Evolutionary conservation across 1,139 yeast genomes (phyloP), one percentile per base, ranked within the genome.

Genomic region (Lodderomyces elongisporus): DNA sequence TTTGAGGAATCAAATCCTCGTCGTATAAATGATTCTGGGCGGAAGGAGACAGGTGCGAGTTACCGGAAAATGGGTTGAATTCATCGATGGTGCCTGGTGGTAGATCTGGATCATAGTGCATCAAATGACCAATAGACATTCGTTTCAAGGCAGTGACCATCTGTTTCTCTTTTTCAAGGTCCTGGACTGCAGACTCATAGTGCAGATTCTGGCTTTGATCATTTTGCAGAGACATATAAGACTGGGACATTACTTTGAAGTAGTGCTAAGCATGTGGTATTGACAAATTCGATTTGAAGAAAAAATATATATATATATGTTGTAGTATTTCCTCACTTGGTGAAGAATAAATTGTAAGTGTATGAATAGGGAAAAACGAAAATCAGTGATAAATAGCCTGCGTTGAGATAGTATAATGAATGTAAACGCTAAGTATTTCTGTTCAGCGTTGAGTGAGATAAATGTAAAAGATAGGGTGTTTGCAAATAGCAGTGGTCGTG

Each of bases 111-210:
- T 75, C 80, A 41, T 66, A 71, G 42, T 60, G 66, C 62, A 75
- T 61, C 51, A 67, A 52, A 24, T 42, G 37, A 10, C 80, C 80
- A 12, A 75, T 71, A 5, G 77, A 70, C 16, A 74, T 56, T 37
- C 81, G 58, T 49, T 75, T 75, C 40, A 75, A 58, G 10, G 79
- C 77, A 23, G 77, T 73, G 45, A 75, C 80, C 62, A 72, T 70
- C 52, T 70, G 70, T 54, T 74, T 70, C 47, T 75, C 80, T 47
- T 70, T 75, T 47, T 74, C 77, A 32, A 69, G 60, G 37, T 66
- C 72, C 45, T 63, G 66, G 26, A 70, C 74, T 9, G 75, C 75
- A 28, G 64, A 56, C 45, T 60, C 68, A 45, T 59, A 61, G 44
- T 31, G 25, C 9, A 39, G 29, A 27, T 37, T 39, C 16, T 18